Evolutionary conservation across 208 protist species (phyloP).

Genomic region (Herpetomonas tarakana): DNA sequence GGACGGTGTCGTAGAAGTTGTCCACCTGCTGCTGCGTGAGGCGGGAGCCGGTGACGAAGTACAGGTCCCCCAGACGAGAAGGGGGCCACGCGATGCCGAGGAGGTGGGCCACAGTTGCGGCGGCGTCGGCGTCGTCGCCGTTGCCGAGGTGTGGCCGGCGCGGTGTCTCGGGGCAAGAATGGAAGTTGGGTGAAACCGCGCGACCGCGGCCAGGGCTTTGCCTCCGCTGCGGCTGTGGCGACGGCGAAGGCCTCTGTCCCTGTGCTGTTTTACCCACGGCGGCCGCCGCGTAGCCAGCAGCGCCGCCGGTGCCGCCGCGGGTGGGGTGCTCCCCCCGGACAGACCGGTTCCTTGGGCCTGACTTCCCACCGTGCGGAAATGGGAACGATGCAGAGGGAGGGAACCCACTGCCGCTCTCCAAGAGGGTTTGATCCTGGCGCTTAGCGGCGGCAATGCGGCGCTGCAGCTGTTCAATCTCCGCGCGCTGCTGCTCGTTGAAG

Average conservation of each 20-base stretch:
- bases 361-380: neutral
- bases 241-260: too few relatives aligned
- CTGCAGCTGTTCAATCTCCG: conserved; percentile 35
- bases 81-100: conserved; percentile 70
- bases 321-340: too few relatives aligned
- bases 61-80: conserved; percentile 21
- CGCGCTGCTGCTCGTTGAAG: conserved; percentile 59
- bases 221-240: too few relatives aligned
- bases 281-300: too few relatives aligned
- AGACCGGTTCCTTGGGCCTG: neutral
- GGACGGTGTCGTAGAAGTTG: conserved; percentile 50
- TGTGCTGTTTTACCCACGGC: too few relatives aligned
- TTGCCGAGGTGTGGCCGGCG: neutral
- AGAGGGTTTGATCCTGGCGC: conserved; percentile 27
- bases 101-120: conserved; percentile 33
- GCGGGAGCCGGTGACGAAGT: conserved; percentile 51
- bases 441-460: conserved; percentile 31
- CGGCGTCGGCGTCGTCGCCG: conserved; percentile 11
- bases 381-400: too few relatives aligned
- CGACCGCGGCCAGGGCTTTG: too few relatives aligned
- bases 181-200: too few relatives aligned
- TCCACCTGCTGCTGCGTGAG: conserved; percentile 45
- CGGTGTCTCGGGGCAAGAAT: too few relatives aligned
- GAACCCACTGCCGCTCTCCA: too few relatives aligned
- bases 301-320: too few relatives aligned